A percentile compares a stretch with the other conserved stretches of the same genome.
Evolutionary conservation across 2,329 filamentous ascomycete species (phyloP).

Genomic region (Cladobotryum protrusum): DNA sequence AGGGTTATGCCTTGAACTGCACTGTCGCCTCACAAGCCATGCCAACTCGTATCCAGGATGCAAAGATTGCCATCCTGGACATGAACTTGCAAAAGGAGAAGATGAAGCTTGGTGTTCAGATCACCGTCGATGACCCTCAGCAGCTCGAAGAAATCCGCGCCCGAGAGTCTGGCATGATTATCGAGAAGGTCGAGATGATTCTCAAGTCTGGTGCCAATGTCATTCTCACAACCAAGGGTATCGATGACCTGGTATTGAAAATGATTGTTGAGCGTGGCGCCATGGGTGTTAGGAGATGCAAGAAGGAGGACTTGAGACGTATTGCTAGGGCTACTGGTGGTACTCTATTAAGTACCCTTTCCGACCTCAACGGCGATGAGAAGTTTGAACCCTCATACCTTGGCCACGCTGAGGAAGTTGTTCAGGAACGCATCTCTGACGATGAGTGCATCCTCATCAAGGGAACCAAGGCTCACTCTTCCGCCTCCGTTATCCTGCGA

Average conservation of each 20-base stretch:
- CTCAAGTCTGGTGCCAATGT: slow-evolving; percentile 96
- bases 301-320: slow-evolving; percentile 94
- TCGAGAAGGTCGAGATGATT: slow-evolving; percentile 95
- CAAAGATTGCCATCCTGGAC: slow-evolving; percentile 93
- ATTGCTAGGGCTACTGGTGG: slow-evolving; percentile 96
- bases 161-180: slow-evolving; percentile 84
- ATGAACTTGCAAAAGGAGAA: slow-evolving; percentile 99
- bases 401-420: slow-evolving; percentile 88
- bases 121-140: slow-evolving; percentile 94
- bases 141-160: slow-evolving; percentile 96
- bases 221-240: slow-evolving; percentile 94
- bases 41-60: slow-evolving; percentile 85
- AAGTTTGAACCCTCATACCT: slow-evolving; percentile 88
- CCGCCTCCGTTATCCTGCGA: slow-evolving; percentile 91
- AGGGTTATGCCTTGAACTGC: slow-evolving; percentile 97
- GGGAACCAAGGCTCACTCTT: slow-evolving; percentile 89
- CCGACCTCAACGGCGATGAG: slow-evolving; percentile 95
- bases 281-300: slow-evolving; percentile 93
- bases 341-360: slow-evolving; percentile 85
- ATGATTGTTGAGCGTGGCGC: slow-evolving; percentile 89
- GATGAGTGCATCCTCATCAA: slow-evolving; percentile 97
- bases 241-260: slow-evolving; percentile 93
- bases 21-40: slow-evolving; percentile 98
- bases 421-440: slow-evolving; percentile 97
- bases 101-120: slow-evolving; percentile 98